Evolutionary conservation across 257 asterid genomes (phyloP).

Genomic region (Forsythia suspensa): DNA sequence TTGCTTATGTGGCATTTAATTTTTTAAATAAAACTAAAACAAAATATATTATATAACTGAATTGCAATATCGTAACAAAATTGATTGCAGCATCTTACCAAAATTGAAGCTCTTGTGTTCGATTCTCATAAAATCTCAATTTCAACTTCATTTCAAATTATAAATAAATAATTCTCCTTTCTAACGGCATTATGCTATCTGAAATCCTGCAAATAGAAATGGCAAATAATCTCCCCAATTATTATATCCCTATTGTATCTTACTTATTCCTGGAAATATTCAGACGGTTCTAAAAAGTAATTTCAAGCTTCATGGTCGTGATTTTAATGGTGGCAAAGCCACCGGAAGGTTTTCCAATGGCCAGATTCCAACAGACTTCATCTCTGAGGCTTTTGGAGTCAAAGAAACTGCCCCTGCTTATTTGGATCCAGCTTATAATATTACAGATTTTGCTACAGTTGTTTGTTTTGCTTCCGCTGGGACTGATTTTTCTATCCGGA

Average conservation of each 20-base stretch:
- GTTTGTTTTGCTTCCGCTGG: conserved; percentile 93
- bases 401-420: conserved; percentile 62
- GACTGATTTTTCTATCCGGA: conserved; percentile 27
- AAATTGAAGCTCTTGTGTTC: no score
- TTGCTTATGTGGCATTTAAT: no score
- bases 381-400: conserved; percentile 67
- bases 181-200: background rate
- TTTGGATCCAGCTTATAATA: conserved; percentile 58
- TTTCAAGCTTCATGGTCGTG: conserved; percentile 74
- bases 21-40: no score
- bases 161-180: no score
- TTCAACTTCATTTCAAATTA: no score
- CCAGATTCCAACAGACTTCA: conserved; percentile 54
- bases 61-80: no score
- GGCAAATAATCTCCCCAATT: background rate
- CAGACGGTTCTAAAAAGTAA: conserved; percentile 51
- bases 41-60: no score
- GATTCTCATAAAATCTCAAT: background rate
- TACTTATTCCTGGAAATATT: conserved; percentile 26
- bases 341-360: conserved; percentile 80
- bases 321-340: conserved; percentile 51
- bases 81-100: no score
- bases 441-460: conserved; percentile 67
- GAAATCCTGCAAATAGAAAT: conserved; percentile 15
- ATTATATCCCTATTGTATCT: conserved; percentile 13